Evolutionary conservation across 2,329 filamentous ascomycete species (phyloP), one percentile per base, ranked within the genome.

Genomic region (Emmonsiellopsis sp.): DNA sequence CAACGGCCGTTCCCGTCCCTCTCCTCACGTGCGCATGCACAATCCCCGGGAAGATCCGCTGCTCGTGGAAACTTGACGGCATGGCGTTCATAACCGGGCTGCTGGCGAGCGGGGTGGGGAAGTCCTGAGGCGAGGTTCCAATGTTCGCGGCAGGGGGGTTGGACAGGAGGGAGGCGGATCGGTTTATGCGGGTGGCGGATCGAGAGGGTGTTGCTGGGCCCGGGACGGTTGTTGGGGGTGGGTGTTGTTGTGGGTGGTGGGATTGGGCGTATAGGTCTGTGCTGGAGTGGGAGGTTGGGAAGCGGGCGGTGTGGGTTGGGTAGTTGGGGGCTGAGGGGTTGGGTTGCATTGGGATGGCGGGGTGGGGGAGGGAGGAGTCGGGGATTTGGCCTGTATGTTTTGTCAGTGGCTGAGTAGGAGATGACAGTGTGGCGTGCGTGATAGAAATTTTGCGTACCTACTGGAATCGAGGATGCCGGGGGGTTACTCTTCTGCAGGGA

Each of bases 31-130:
- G 65, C 50, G 69, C 69, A 57, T 74, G 71, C 44, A 73, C 65
- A 42, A 73, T 65, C 13, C 71, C 71, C 1, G 71, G 71, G 55
- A 74, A 73, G 14, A 71, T 72, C 45, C 65, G 68, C 45, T 70
- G 69, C 47, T 71, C 70, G 14, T 62, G 62, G 8, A 65, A 42
- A 27, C 45, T 49, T 14, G 36, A 17, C 9, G 49, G 43, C 34
- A 33, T 40, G 40, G 31, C 11, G 50, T 33, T 46, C 50, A 36
- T 47, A 40, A 32, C 1, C 13, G 17, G 47, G 27, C 21, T 46
- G 44, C 42, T 21, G 53, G 43, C 7, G 53, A 46, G 42, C 56
- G 43, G 55, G 51, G 52, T 58, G 56, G 7, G 52, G 21, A 17
- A 47, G 39, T 13, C 53, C 51, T 39, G 48, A 13, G 17, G 49